phyloP scores from a whole-genome alignment of 139 green algal species.

The Coccomyxa sp. region DNA sequence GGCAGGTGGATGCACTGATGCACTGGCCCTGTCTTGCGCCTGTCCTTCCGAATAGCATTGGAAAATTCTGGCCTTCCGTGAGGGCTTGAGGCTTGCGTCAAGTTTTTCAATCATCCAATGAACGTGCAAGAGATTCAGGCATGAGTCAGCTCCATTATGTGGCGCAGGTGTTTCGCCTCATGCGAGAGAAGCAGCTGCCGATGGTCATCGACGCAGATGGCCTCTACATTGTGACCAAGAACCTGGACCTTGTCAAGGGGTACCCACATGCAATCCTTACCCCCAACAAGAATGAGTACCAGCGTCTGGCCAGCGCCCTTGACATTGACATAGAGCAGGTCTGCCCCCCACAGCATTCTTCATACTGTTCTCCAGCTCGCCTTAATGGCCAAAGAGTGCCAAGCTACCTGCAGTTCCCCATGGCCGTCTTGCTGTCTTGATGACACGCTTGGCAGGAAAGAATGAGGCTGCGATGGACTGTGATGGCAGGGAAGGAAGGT shows the following conservation, averaged over 20 bases:
- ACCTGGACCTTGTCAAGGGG: constrained; percentile 37
- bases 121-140: too few species aligned
- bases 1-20: too few species aligned
- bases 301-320: constrained; percentile 32
- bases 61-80: too few species aligned
- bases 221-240: constrained; percentile 42
- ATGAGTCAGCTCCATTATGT: too few species aligned
- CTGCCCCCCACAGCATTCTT: background rate
- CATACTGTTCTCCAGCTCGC: background rate
- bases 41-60: too few species aligned
- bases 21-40: too few species aligned
- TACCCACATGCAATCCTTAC: constrained; percentile 46
- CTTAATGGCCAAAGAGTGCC: background rate
- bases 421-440: background rate
- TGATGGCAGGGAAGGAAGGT: too few species aligned
- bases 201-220: constrained; percentile 65
- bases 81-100: too few species aligned
- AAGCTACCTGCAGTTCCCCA: background rate
- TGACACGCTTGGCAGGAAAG: too few species aligned
- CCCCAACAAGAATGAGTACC: constrained; percentile 53
- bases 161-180: constrained; percentile 17
- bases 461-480: too few species aligned
- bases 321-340: constrained; percentile 24
- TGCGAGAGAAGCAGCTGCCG: constrained; percentile 22
- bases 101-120: too few species aligned